Conservation (phyloP, 371 early-diverging fungal species). For the Saksenaea vasiformis region DNA sequence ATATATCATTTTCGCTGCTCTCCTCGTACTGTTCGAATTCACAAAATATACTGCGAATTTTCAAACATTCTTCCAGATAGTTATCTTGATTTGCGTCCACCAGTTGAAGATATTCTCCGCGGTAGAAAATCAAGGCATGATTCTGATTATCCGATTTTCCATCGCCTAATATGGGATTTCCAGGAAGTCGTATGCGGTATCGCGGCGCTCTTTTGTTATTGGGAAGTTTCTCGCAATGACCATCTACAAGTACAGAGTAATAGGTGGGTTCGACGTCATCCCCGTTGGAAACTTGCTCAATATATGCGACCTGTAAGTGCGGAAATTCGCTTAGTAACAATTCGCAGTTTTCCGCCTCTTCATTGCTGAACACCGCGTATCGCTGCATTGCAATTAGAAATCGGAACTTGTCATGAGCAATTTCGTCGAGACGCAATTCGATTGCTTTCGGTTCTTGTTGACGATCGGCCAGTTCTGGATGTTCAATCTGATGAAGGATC, state of each 20-base stretch:
- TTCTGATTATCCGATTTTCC: conserved; percentile 95
- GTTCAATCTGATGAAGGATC: conserved; percentile 81
- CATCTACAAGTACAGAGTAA: conserved; percentile 81
- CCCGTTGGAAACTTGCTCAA: conserved; percentile 60
- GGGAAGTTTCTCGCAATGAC: conserved; percentile 64
- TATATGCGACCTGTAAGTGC: conserved; percentile 81
- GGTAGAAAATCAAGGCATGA: conserved; percentile 82
- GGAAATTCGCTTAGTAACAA: conserved; percentile 78
- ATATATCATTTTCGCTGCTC: conserved; percentile 33
- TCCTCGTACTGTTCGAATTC: conserved; percentile 81
- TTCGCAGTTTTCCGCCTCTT: conserved; percentile 81
- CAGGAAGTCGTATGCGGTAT: conserved; percentile 82
- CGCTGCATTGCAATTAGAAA: conserved; percentile 92
- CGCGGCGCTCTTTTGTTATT: conserved; percentile 72
- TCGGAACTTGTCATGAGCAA: conserved; percentile 81
- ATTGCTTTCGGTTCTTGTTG: conserved; percentile 55
- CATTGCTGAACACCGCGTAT: conserved; percentile 73
- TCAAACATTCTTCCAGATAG: conserved; percentile 88
- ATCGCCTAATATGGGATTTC: conserved; percentile 89
- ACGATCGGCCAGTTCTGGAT: conserved; percentile 70
- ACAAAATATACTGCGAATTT: conserved; percentile 85
- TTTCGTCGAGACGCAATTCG: conserved; percentile 61
- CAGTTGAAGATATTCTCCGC: conserved; percentile 88
- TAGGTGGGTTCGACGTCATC: conserved; percentile 57
- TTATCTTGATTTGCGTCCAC: conserved; percentile 95